phyloP scores from a whole-genome alignment of 1,284 basidiomycete genomes.

The Apiotrichum sp. region DNA sequence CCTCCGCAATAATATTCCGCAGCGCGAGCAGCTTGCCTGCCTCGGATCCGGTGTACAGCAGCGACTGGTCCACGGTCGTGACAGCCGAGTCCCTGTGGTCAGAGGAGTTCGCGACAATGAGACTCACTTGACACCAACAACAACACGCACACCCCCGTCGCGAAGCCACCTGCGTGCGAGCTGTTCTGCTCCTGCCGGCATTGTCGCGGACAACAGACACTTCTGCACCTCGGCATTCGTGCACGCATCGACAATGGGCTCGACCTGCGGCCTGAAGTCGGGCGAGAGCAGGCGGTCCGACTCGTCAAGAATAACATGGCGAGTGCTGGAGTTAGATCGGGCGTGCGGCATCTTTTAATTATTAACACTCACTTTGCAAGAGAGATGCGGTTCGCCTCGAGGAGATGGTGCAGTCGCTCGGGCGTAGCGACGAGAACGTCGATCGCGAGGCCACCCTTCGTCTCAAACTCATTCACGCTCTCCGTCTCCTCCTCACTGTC shows the following conservation, averaged over 20 bases:
- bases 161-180: slow-evolving; percentile 76
- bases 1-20: slow-evolving; percentile 67
- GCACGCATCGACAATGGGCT: slow-evolving; percentile 82
- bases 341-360: slow-evolving; percentile 2
- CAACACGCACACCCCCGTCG: slow-evolving; percentile 71
- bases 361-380: slow-evolving; percentile 60
- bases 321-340: slow-evolving; percentile 54
- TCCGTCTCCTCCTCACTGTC: slow-evolving; percentile 9
- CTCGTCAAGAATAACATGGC: slow-evolving; percentile 80
- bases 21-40: slow-evolving; percentile 85
- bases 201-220: slow-evolving; percentile 87
- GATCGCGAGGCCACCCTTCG: slow-evolving; percentile 23
- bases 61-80: slow-evolving; percentile 70
- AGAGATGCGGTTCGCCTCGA: slow-evolving; percentile 62
- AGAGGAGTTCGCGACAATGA: not conserved
- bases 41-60: slow-evolving; percentile 88
- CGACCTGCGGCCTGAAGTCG: slow-evolving; percentile 82
- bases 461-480: slow-evolving; percentile 6
- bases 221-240: slow-evolving; percentile 69
- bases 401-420: slow-evolving; percentile 50
- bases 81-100: slow-evolving; percentile 67
- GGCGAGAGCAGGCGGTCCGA: slow-evolving; percentile 82
- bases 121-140: slow-evolving; percentile 86
- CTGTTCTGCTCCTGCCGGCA: slow-evolving; percentile 82
- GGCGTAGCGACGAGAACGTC: slow-evolving; percentile 47